Conservation (phyloP, 805 yeast species). For the Hanseniaspora pseudoguilliermondii region DNA sequence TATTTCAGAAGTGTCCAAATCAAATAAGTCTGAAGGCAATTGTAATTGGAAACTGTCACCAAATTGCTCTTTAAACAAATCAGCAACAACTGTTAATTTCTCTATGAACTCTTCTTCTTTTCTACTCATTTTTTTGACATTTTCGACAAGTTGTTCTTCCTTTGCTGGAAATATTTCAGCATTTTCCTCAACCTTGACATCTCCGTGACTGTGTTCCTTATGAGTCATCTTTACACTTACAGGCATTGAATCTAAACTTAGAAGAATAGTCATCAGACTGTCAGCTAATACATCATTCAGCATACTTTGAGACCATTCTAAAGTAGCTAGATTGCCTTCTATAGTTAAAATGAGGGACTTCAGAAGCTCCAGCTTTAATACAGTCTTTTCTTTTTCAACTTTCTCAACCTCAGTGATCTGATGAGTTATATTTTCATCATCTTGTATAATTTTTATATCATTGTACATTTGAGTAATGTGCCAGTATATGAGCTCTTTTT, state of each 20-base stretch:
- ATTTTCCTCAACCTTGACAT: not conserved
- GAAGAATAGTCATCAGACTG: conserved; percentile 74
- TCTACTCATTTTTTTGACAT: not conserved
- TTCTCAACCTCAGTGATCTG: conserved; percentile 11
- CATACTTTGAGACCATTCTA: conserved; percentile 84
- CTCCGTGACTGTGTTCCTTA: conserved; percentile 32
- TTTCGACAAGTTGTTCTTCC: not conserved
- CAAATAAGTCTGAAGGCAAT: conserved; percentile 17
- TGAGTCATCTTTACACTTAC: conserved; percentile 85
- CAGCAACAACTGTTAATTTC: conserved; percentile 42
- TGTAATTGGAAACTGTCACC: conserved; percentile 51
- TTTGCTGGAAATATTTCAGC: conserved; percentile 13
- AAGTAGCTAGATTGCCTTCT: conserved; percentile 40
- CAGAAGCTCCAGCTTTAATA: conserved; percentile 47
- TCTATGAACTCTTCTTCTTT: conserved; percentile 17
- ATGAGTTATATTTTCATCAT: conserved; percentile 32
- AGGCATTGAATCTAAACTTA: conserved; percentile 88
- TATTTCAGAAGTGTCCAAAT: conserved; percentile 24
- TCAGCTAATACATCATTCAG: conserved; percentile 92
- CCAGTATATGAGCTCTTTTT: conserved; percentile 68
- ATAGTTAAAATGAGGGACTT: conserved; percentile 44
- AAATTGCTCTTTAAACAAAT: conserved; percentile 69
- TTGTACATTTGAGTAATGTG: conserved; percentile 96
- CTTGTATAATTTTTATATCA: conserved; percentile 48
- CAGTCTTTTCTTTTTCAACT: conserved; percentile 31